Base-by-base conservation (phyloP, 176 grass and related monocot genomes). In the Elymus sibiricus region DNA sequence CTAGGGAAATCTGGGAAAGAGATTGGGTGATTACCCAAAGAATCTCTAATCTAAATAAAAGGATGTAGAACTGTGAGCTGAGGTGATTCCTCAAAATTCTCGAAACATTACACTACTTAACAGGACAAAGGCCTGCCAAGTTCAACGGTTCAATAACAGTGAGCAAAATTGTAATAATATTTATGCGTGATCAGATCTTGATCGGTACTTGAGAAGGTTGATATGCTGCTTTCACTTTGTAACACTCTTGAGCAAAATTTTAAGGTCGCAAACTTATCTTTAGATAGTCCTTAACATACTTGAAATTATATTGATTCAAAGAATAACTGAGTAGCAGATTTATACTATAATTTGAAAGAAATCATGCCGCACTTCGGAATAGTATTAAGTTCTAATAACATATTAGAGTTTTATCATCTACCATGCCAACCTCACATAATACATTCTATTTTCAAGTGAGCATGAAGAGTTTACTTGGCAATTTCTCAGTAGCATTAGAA, bases 341-440 rank as follows among this genome's bases (percentile, higher is more conserved):
- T 22, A 22, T 83, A 11, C 53, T 40, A 59, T 5, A 58, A 40
- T 38, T 58, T 39, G 17, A 72, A 34, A 40, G 3, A 71, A 56
- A n/a, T 17, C n/a, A 11, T 32, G 46, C 27, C 65, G 16, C 37
- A 66, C 39, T n/a, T 80, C 26, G 27, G 24, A 17, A 53, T 82
- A 43, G 32, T 44, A 44, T 9, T 47, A 14, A 64, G 26, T 56
- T 63, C 74, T 46, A 40, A 84, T 46, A 40, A 84, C 39, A 42
- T 49, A 49, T 22, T 44, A 43, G 26, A 74, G 13, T 76, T 34
- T 35, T 34, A 63, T 47, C 58, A 61, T 11, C 38, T n/a, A 83
- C 3, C 81, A 84, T 76, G 39, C 27, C 39, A 84, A 84, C 43
- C 39, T 16, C 19, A 64, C 17, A 49, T 64, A 63, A 74, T 70